Evolutionary conservation across 768 basidiomycete genomes (phyloP).

Genomic region (Gautieria morchelliformis): DNA sequence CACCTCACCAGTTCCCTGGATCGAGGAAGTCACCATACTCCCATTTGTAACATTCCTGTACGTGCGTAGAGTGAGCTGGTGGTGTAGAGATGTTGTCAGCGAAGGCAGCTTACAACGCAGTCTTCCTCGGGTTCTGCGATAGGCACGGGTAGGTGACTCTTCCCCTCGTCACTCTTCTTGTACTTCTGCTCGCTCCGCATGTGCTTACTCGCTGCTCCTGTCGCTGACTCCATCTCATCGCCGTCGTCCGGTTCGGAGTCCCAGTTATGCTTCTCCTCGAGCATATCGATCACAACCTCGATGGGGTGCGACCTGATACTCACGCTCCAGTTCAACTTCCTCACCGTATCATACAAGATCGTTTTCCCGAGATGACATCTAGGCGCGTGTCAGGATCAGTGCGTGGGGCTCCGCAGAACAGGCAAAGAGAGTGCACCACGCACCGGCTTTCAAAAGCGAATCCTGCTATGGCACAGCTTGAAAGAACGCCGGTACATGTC

Average conservation of each 20-base stretch:
- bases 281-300: constrained; percentile 65
- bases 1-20: neutral
- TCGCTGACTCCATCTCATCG: neutral
- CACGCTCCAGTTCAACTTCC: constrained; percentile 75
- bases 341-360: constrained; percentile 89
- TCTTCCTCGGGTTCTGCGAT: constrained; percentile 32
- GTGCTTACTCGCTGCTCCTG: constrained; percentile 27
- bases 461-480: constrained; percentile 77
- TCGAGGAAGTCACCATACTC: constrained; percentile 49
- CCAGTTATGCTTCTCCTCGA: constrained; percentile 55
- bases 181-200: constrained; percentile 33
- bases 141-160: constrained; percentile 36
- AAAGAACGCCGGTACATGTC: constrained; percentile 71
- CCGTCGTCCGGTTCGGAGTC: constrained; percentile 1
- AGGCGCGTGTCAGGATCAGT: neutral
- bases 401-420: too few relatives aligned
- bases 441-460: constrained; percentile 79
- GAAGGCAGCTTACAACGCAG: constrained; percentile 49
- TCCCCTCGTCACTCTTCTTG: constrained; percentile 38
- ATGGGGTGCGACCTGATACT: constrained; percentile 77
- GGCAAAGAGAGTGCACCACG: constrained; percentile 8
- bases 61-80: neutral
- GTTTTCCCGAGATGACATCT: constrained; percentile 82
- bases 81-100: neutral
- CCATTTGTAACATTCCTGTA: constrained; percentile 63